Evolutionary conservation across 2,329 filamentous ascomycete species (phyloP).

Genomic region (Fusarium anguioides): DNA sequence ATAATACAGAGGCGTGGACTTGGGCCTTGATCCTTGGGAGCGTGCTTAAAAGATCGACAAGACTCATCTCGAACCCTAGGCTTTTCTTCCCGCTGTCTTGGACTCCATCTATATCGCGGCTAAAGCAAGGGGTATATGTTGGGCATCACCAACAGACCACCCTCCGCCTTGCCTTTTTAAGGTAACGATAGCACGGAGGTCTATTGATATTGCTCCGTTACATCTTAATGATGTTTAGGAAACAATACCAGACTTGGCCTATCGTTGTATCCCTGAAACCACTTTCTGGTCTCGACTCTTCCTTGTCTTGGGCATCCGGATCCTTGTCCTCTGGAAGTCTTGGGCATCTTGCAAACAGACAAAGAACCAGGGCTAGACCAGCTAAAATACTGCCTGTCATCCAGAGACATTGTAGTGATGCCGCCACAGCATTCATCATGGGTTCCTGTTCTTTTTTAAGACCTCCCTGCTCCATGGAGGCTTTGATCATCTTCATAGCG

Average conservation of each 20-base stretch:
- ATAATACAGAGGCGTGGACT: slow-evolving; percentile 1
- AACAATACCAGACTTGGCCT: slow-evolving; percentile 20
- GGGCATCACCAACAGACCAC: slow-evolving; percentile 5
- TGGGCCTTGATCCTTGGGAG: background rate
- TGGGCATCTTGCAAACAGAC: slow-evolving; percentile 38
- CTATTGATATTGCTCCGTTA: background rate
- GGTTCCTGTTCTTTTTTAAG: slow-evolving; percentile 1
- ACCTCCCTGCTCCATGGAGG: slow-evolving; percentile 30
- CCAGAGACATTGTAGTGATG: slow-evolving; percentile 35
- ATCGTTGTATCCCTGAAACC: slow-evolving; percentile 20
- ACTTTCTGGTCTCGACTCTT: background rate
- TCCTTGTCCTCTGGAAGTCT: slow-evolving; percentile 25
- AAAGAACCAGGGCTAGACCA: slow-evolving; percentile 27
- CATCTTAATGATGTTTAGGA: background rate
- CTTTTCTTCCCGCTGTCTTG: slow-evolving; percentile 22
- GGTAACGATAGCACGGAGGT: background rate
- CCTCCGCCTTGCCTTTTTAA: background rate
- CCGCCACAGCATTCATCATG: slow-evolving; percentile 30
- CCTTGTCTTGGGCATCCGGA: background rate
- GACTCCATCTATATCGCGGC: slow-evolving; percentile 5
- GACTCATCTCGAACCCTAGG: slow-evolving; percentile 24
- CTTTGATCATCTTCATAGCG: slow-evolving; percentile 39
- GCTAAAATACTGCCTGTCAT: slow-evolving; percentile 38
- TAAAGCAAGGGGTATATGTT: slow-evolving; percentile 2
- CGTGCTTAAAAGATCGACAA: slow-evolving; percentile 17